Evolutionary conservation across 495 filamentous ascomycete genomes (phyloP), one percentile per base, ranked within the genome.

Genomic region (Podospora sp.): DNA sequence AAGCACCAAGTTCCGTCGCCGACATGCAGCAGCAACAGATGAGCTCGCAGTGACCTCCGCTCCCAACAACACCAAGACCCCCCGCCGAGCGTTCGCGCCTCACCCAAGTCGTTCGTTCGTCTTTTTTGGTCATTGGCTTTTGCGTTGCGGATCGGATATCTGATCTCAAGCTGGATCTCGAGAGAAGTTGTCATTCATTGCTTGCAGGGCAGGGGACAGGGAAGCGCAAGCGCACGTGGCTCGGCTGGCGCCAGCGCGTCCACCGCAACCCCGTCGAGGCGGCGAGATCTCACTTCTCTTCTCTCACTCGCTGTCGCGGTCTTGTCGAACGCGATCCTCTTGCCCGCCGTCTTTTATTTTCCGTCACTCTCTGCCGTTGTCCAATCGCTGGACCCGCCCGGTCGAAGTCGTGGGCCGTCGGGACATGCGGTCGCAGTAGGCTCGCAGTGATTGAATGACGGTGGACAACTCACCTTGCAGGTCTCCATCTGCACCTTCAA

Each of bases 391-490:
- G 21, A 24, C 50, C 40, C 46, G 49, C 21, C 59, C 27, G 59
- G 35, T 35, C 36, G 35, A 62, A 35, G 29, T 35, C 59, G 36
- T 62, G 59, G 59, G 59, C 35, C 59, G 59, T 18, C 36, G 29
- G 59, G 59, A 40, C 24, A 51, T 50, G 61, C 49, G 46, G 57
- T 59, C 57, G 29, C 33, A 27, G 26, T 18, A 36, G 55, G 21
- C 16, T 52, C 36, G 60, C 60, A 61, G 61, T 36, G 73, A 68
- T 69, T 70, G 72, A 74, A 69, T 65, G 73, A 69, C 67, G 72
- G 72, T 77, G 80, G 76, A 80, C 80, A 82, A 82, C 79, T 81
- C 79, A 82, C 78, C 79, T 77, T 80, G 80, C 80, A 82, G 73
- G 63, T 71, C 70, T 69, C 72, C 70, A 73, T 75, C 77, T 77